phyloP scores from a whole-genome alignment of 73 alveolate genomes.

The Effrenium voratum region DNA sequence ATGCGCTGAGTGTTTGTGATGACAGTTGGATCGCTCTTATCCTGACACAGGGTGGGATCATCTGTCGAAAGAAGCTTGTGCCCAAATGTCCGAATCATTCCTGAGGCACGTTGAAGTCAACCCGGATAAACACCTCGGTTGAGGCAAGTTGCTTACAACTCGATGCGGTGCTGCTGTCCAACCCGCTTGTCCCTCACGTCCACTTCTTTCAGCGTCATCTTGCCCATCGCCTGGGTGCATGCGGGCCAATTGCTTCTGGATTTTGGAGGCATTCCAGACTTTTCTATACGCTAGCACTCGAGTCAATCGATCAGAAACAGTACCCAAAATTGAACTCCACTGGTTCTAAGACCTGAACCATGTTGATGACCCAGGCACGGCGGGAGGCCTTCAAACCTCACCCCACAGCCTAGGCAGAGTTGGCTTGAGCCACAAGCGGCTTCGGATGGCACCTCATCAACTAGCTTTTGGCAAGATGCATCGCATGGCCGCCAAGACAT shows the following conservation, averaged over 20 bases:
- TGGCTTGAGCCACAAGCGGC: conserved; percentile 63
- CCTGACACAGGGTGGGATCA: conserved; percentile 25
- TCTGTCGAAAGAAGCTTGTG: background rate
- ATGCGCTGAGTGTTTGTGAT: conserved; percentile 94
- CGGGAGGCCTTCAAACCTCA: conserved; percentile 59
- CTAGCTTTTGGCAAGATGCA: too few relatives aligned
- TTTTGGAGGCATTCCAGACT: too few relatives aligned
- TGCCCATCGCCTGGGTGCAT: conserved; percentile 62
- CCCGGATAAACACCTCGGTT: conserved; percentile 96
- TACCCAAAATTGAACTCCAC: too few relatives aligned
- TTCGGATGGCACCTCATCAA: too few relatives aligned
- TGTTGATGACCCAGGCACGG: conserved; percentile 43
- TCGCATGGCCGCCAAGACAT: background rate
- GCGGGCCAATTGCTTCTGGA: too few relatives aligned
- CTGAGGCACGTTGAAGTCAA: conserved; percentile 98
- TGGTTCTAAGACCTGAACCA: conserved; percentile 11
- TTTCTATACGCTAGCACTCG: too few relatives aligned
- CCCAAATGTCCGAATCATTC: background rate
- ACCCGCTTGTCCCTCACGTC: conserved; percentile 93
- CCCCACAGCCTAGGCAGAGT: conserved; percentile 36
- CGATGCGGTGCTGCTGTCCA: too few relatives aligned
- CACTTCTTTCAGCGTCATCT: conserved; percentile 93
- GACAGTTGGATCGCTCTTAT: conserved; percentile 85
- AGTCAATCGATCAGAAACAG: too few relatives aligned
- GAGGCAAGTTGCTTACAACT: too few relatives aligned